Percentiles rank a stretch among this genome's conserved stretches.
Evolutionary conservation across 2,329 filamentous ascomycete species (phyloP).

Genomic region (Neonectria hederae): DNA sequence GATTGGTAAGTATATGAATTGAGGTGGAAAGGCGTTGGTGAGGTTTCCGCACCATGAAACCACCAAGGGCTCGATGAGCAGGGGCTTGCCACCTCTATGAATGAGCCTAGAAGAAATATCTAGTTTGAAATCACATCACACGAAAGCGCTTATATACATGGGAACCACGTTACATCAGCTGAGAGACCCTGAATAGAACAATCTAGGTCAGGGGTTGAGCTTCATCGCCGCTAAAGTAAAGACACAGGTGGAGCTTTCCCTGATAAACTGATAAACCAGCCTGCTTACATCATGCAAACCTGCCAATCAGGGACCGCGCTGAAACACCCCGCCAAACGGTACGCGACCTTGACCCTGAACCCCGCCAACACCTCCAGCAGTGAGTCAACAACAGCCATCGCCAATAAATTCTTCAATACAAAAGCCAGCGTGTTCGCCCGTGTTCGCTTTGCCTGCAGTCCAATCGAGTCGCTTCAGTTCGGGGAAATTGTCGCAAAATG

Average conservation of each 20-base stretch:
- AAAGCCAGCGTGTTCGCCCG: neutral
- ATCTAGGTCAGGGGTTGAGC: too few relatives aligned
- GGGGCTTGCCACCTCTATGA: too few relatives aligned
- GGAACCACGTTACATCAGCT: too few relatives aligned
- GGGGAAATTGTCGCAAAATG: conserved; percentile 6
- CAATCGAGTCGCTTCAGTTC: neutral
- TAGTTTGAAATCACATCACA: too few relatives aligned
- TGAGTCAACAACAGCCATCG: conserved; percentile 22
- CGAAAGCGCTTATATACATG: too few relatives aligned
- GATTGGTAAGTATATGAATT: too few relatives aligned
- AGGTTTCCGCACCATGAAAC: too few relatives aligned
- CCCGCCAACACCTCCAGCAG: conserved; percentile 21
- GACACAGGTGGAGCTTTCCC: neutral
- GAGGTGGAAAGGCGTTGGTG: too few relatives aligned
- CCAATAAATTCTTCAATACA: conserved; percentile 4
- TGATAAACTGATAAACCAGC: conserved; percentile 18
- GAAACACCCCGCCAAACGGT: conserved; percentile 18
- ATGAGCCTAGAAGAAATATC: too few relatives aligned
- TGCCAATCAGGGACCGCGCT: neutral
- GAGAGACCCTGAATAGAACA: too few relatives aligned
- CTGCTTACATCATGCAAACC: conserved; percentile 5
- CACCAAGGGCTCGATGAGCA: too few relatives aligned
- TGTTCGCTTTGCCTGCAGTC: neutral
- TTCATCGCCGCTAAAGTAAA: neutral
- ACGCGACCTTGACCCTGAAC: conserved; percentile 13